phyloP scores from a whole-genome alignment of 768 basidiomycete species.

The Amanita muscaria region DNA sequence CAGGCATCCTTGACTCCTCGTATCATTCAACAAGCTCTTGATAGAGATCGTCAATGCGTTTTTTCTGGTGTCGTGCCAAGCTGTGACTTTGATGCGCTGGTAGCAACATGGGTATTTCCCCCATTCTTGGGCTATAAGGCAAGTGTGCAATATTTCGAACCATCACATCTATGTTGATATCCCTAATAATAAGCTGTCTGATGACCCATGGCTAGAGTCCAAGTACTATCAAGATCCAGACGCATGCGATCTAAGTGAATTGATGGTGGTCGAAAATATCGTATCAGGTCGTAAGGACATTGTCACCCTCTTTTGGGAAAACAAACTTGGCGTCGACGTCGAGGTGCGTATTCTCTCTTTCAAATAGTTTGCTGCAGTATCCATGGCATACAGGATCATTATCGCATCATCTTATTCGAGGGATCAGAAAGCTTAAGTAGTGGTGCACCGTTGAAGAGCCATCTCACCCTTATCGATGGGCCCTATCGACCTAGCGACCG shows the following conservation, averaged over 20 bases:
- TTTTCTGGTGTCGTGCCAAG: constrained; percentile 7
- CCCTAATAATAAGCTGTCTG: not conserved
- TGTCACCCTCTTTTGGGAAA: too few species aligned
- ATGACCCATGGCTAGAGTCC: constrained; percentile 4
- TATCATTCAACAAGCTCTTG: constrained; percentile 12
- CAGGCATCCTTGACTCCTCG: constrained; percentile 8
- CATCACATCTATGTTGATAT: not conserved
- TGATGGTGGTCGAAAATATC: constrained; percentile 10
- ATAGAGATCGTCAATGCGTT: constrained; percentile 11
- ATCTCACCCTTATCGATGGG: constrained; percentile 10
- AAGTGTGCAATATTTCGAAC: constrained; percentile 4
- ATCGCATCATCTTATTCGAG: constrained; percentile 9
- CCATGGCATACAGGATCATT: constrained; percentile 8
- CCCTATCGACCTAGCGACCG: constrained; percentile 6
- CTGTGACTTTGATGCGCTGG: constrained; percentile 6
- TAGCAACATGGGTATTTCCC: constrained; percentile 12
- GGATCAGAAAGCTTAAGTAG: constrained; percentile 7
- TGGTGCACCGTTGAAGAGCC: constrained; percentile 10
- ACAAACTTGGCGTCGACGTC: too few species aligned
- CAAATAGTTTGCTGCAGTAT: constrained; percentile 5
- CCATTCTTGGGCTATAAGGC: constrained; percentile 12
- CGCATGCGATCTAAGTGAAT: constrained; percentile 6
- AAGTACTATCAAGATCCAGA: not conserved
- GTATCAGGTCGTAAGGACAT: too few species aligned
- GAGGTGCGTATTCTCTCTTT: too few species aligned